Evolutionary conservation across 331 rosid genomes (phyloP).

Genomic region (Telfairia occidentalis): DNA sequence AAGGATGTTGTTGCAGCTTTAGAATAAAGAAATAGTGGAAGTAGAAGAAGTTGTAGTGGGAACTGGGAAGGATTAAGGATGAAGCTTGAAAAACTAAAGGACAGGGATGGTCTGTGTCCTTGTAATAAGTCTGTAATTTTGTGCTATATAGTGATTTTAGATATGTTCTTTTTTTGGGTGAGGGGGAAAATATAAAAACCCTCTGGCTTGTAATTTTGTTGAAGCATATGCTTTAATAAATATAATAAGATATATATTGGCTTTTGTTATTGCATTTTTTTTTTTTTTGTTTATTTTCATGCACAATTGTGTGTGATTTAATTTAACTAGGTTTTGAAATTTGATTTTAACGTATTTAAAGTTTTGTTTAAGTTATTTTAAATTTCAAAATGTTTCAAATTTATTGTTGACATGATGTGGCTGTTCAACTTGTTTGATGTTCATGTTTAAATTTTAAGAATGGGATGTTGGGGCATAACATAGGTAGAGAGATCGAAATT

Average conservation of each 20-base stretch:
- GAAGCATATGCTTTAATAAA: constrained; percentile 2
- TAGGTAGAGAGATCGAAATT: neutral
- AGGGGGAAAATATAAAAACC: neutral
- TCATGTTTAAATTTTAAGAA: no score
- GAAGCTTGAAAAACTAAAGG: neutral
- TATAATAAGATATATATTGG: constrained; percentile 4
- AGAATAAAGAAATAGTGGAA: constrained; percentile 1
- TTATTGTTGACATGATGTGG: neutral
- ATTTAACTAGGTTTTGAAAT: no score
- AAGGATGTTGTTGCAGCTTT: neutral
- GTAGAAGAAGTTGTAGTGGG: neutral
- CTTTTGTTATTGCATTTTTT: neutral
- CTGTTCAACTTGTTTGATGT: neutral
- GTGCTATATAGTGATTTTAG: neutral
- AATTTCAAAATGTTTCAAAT: neutral
- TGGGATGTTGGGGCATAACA: neutral
- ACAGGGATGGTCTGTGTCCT: neutral
- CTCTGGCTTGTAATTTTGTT: constrained; percentile 3
- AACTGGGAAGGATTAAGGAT: neutral
- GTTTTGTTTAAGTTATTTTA: no score
- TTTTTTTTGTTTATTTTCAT: no score
- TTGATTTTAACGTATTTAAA: no score
- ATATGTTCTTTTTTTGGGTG: neutral
- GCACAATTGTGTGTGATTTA: no score
- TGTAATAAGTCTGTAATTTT: constrained; percentile 3